Evolutionary conservation across 2,329 filamentous ascomycete genomes (phyloP), one percentile per base, ranked within the genome.

Genomic region (Paraphaeosphaeria minitans): DNA sequence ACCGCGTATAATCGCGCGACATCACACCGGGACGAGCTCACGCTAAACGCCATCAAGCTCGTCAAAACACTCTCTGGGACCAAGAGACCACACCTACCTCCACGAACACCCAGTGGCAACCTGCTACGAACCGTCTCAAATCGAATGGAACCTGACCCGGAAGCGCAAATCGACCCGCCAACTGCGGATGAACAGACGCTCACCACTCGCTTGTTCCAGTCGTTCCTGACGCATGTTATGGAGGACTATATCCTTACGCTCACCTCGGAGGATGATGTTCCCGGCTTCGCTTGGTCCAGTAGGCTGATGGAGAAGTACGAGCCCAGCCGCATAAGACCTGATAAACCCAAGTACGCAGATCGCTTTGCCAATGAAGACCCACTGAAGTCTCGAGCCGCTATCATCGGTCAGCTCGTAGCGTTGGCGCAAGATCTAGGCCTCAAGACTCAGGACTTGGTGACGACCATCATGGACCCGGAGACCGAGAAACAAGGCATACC

Each of bases 211-310:
- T 79, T 94, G 16, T 77, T 94, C 24, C 88, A 92, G 69, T 87
- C 88, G 1, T 93, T 95, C 73, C 82, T 92, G n/a, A 92, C 89
- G 0, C 90, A 91, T 70, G 79, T 93, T 19, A 77, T 93, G 12
- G 90, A 93, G 71, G 85, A 89, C 47, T 94, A 92, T 65, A 83
- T 91, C 60, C 87, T 85, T n/a, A 78, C 78, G 7, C 64, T 83
- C 19, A 70, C 71, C 4, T 74, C 77, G 4, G 68, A 73, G 6
- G 79, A 80, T 22, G 80, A 82, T 66, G 76, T 81, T 5, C 80
- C 81, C 1, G 82, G 81, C 6, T 69, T 84, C 49, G 78, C 80
- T 2, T 84, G 82, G 81, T 77, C 78, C 6, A 82, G 75, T 62
- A 75, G 91, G 52, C 75, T 93, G 56, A 81, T 90, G 61, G 91